Base-by-base conservation (phyloP, 345 rosid species). In the Corymbia maculata region DNA sequence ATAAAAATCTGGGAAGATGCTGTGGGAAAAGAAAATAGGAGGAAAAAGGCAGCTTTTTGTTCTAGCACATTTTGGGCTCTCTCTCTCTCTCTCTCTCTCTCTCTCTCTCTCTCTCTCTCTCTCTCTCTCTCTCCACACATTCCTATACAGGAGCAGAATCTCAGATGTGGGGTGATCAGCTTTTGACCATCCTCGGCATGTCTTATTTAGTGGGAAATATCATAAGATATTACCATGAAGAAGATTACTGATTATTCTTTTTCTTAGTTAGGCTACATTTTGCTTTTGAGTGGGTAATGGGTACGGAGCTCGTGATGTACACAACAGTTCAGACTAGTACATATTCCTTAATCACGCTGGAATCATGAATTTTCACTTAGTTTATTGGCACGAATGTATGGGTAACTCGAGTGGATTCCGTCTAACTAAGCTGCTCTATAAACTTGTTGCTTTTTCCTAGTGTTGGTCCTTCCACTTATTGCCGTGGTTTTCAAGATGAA, bases 131-230 rank as follows among this genome's bases (percentile, higher is more conserved):
- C 42, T 4, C 42, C 42, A 36, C 93, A 91, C 90, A 90, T 80
- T 86, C 87, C 95, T 89, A 93, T 92, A 93, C 91, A 90, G 61
- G 93, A 92, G 86, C 93, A 94, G 94, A 93, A 92, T 94, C 94
- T 93, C 90, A 90, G 94, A 91, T 93, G 86, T 89, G 84, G 94
- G 91, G 90, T 91, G 94, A 92, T 92, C 89, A 91, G 87, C 92
- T 92, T 92, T 93, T 93, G 94, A 93, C 91, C 49, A 52, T 68
- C 89, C 79, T 88, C 79, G 70, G 84, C 47, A 22, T 42, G 84
- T 42, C 84, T 75, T 75, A 42, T 4, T 75, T 42, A 42, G 84
- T 75, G 84, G 84, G 26, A 19, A 75, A 75, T 75, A 75, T 75
- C 49, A 75, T 75, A 75, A 42, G 44, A 75, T 42, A 75, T 75